Conservation (phyloP, 2,329 filamentous ascomycete species). For the Nannizziopsis barbatae region DNA sequence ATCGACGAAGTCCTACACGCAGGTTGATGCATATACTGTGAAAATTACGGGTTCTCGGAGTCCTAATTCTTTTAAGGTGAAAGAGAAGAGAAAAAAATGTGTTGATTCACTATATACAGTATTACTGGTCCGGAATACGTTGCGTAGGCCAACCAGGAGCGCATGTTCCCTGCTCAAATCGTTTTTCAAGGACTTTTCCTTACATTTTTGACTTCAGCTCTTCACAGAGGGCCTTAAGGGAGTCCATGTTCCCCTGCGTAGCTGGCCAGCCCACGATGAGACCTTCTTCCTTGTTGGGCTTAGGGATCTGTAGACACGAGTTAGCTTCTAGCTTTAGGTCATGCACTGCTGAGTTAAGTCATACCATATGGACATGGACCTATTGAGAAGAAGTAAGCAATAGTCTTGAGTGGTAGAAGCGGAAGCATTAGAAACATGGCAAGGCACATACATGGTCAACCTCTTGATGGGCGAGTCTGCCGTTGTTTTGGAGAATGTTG, state of each 20-base stretch:
- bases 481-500: slow-evolving; percentile 96
- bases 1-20: no score
- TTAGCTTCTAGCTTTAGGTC: background rate
- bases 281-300: slow-evolving; percentile 74
- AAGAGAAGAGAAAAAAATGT: no score
- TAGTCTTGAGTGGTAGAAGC: background rate
- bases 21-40: no score
- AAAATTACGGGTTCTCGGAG: no score
- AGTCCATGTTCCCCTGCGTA: slow-evolving; percentile 65
- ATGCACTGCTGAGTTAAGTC: slow-evolving; percentile 15
- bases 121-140: no score
- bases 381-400: slow-evolving; percentile 25
- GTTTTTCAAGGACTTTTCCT: background rate
- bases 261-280: slow-evolving; percentile 71
- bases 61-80: no score
- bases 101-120: no score
- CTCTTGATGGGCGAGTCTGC: slow-evolving; percentile 76
- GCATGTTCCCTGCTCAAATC: no score
- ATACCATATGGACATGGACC: slow-evolving; percentile 90
- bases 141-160: no score
- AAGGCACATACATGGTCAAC: slow-evolving; percentile 67
- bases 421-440: slow-evolving; percentile 2
- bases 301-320: slow-evolving; percentile 60
- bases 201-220: slow-evolving; percentile 87
- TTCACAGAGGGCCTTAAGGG: slow-evolving; percentile 65